Evolutionary conservation across 768 basidiomycete species (phyloP).

Genomic region (Phanerodontia chrysosporium): DNA sequence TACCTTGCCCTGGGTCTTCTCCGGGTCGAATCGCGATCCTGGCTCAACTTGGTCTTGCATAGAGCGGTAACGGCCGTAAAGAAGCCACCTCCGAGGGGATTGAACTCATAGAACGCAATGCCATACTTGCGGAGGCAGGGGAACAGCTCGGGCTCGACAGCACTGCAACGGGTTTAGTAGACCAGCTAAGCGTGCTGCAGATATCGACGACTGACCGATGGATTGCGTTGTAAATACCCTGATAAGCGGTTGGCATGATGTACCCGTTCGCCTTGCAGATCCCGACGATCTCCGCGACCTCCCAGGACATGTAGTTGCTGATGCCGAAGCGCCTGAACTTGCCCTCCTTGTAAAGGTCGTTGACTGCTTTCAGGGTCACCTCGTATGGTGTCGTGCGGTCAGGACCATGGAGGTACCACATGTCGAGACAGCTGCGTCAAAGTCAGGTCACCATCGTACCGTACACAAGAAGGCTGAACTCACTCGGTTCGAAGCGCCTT

Average conservation of each 20-base stretch:
- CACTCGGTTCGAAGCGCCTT: slow-evolving; percentile 47
- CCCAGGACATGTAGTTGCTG: slow-evolving; percentile 41
- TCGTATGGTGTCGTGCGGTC: slow-evolving; percentile 43
- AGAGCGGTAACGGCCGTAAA: slow-evolving; percentile 36
- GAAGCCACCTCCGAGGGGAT: slow-evolving; percentile 36
- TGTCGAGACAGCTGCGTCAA: slow-evolving; percentile 28
- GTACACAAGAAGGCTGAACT: slow-evolving; percentile 9
- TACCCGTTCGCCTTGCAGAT: slow-evolving; percentile 41
- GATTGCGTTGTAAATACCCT: slow-evolving; percentile 43
- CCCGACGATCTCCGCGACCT: slow-evolving; percentile 41
- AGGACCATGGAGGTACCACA: slow-evolving; percentile 46
- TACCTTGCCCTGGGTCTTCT: slow-evolving; percentile 42
- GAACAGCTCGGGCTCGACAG: slow-evolving; percentile 37
- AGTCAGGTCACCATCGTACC: background rate
- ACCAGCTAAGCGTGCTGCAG: no score
- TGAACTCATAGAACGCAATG: slow-evolving; percentile 37
- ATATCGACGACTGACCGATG: slow-evolving; percentile 19
- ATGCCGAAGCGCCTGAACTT: slow-evolving; percentile 46
- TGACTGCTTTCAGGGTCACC: slow-evolving; percentile 41
- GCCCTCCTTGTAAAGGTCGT: slow-evolving; percentile 49
- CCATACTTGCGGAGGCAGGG: slow-evolving; percentile 40
- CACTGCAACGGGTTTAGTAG: no score
- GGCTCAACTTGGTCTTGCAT: slow-evolving; percentile 37
- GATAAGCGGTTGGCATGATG: slow-evolving; percentile 46
- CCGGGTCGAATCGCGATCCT: slow-evolving; percentile 56